Base-by-base conservation (phyloP, 2,329 filamentous ascomycete species). In the Cordyceps cateniannulata region DNA sequence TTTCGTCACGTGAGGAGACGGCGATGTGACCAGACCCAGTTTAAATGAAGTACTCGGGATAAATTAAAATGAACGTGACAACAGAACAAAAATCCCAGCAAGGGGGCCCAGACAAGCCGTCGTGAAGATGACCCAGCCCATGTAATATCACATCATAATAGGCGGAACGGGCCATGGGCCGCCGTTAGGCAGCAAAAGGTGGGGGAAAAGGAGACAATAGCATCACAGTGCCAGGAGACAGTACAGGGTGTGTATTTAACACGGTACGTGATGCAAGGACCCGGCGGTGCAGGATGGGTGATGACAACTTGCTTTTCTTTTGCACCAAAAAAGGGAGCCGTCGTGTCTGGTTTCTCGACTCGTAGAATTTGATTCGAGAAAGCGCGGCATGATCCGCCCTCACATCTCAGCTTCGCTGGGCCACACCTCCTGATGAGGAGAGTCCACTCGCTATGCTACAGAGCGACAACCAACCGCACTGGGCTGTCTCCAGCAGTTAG, bases 91-190 rank as follows among this genome's bases (percentile, higher is more conserved):
- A 59, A 20, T 48, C 18, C 53, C 12, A 20, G 8, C 42, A 32
- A 40, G 53, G 25, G 38, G 22, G 51, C 22, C 29, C 1, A 20
- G 38, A 7, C n/a, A 22, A 20, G 32, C 24, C 10, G 35, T 22
- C 24, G 20, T 29, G 24, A 59, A 12, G 27, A 52, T 51, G 56
- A 6, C 22, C 48, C 18, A n/a, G n/a, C 12, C 27, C 14, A 58
- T 40, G 29, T 12, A 20, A 58, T 29, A 53, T 24, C n/a, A 25
- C 12, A 45, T 18, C 27, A 51, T 35, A 45, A 32, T 25, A 47
- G 40, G 22, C 57, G 57, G 57, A 59, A 52, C 57, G 57, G 57
- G 57, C 57, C 57, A 59, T 59, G 49, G 45, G 55, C 55, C 57
- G 49, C 48, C 57, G 57, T 22, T 45, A 20, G 16, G 55, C 25